Conservation (phyloP, 768 basidiomycete genomes). For the Fomitopsis serialis region DNA sequence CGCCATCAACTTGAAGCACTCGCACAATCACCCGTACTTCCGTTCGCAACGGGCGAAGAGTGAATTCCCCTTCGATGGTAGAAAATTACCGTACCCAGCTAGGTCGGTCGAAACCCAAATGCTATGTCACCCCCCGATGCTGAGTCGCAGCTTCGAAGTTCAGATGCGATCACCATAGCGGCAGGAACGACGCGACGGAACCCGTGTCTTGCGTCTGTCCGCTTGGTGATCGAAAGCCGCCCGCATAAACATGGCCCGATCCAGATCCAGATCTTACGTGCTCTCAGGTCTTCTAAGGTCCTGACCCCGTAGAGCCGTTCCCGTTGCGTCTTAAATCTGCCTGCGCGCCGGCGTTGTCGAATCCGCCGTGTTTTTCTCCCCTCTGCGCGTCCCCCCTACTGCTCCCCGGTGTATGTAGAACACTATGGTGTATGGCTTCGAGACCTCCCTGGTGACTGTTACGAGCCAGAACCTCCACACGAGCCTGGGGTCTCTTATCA, state of each 20-base stretch:
- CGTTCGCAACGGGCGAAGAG: too few species aligned
- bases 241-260: not conserved
- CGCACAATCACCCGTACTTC: too few species aligned
- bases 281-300: not conserved
- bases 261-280: not conserved
- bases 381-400: not conserved
- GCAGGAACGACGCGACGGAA: too few species aligned
- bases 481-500: conserved; percentile 11
- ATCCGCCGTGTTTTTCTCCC: not conserved
- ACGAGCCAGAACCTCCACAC: conserved; percentile 8
- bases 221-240: not conserved
- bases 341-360: not conserved
- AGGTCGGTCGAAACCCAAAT: too few species aligned
- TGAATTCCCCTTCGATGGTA: too few species aligned
- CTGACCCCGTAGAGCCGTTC: not conserved
- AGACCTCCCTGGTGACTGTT: conserved; percentile 1
- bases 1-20: too few species aligned
- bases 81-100: too few species aligned
- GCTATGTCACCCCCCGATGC: too few species aligned
- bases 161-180: too few species aligned
- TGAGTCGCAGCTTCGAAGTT: too few species aligned
- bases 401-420: not conserved
- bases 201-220: too few species aligned
- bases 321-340: not conserved
- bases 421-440: not conserved